Conservation (phyloP, 225 moss, liverwort and hornwort species). For the Physcomitrellopsis africana region DNA sequence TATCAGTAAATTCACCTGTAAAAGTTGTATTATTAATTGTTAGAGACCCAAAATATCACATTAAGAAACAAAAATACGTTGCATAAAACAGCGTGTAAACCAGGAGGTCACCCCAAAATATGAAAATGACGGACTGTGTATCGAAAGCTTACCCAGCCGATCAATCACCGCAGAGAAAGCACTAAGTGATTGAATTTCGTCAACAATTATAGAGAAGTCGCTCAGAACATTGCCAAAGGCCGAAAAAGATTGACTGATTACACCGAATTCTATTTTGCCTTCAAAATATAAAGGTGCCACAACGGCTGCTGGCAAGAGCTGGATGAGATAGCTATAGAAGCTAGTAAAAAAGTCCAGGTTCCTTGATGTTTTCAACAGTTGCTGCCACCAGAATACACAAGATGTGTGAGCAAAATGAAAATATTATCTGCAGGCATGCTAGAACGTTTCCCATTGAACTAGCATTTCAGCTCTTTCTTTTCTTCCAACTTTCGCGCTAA, state of each 20-base stretch:
- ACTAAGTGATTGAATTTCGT: conserved; percentile 94
- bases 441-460: conserved; percentile 11
- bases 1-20: conserved; percentile 90
- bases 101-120: conserved; percentile 3
- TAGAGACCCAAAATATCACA: conserved; percentile 23
- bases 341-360: conserved; percentile 98
- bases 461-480: conserved; percentile 15
- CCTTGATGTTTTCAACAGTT: conserved; percentile 83
- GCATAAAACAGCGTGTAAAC: background rate
- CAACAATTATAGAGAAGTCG: conserved; percentile 93
- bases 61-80: conserved; percentile 24
- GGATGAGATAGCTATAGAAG: conserved; percentile 96
- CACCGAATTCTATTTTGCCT: conserved; percentile 94
- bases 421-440: conserved; percentile 28
- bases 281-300: conserved; percentile 94
- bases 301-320: conserved; percentile 96
- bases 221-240: conserved; percentile 92
- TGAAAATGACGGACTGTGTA: background rate
- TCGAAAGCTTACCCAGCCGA: conserved; percentile 68
- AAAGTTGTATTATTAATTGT: conserved; percentile 16
- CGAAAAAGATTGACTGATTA: conserved; percentile 97
- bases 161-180: conserved; percentile 97
- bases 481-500: background rate
- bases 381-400: conserved; percentile 54
- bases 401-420: conserved; percentile 26